Conservation (phyloP, 495 filamentous ascomycete species). For the Aspergillus bridgeri region DNA sequence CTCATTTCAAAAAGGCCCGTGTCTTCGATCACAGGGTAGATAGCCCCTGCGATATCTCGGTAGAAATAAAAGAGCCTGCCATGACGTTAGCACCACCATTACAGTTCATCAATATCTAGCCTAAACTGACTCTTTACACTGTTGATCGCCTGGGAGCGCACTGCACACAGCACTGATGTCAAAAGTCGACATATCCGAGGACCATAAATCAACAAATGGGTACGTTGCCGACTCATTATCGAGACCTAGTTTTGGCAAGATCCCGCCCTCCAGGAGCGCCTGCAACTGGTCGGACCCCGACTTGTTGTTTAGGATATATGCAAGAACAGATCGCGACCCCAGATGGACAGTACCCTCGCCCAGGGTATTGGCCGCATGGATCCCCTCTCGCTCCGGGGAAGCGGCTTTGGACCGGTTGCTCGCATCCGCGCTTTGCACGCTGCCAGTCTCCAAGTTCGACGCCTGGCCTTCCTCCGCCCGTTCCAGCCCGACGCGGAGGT, state of each 20-base stretch:
- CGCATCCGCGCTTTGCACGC: slow-evolving; percentile 59
- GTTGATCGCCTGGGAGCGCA: slow-evolving; percentile 64
- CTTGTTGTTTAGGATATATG: slow-evolving; percentile 58
- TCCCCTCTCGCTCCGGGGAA: slow-evolving; percentile 50
- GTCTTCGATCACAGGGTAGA: slow-evolving; percentile 77
- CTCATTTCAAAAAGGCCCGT: slow-evolving; percentile 66
- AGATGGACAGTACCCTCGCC: slow-evolving; percentile 55
- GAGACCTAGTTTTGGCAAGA: slow-evolving; percentile 75
- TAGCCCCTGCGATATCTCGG: slow-evolving; percentile 76
- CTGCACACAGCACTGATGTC: slow-evolving; percentile 67
- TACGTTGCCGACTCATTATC: slow-evolving; percentile 81
- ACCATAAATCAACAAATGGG: slow-evolving; percentile 66
- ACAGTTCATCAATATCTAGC: too few relatives aligned
- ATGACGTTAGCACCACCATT: neutral
- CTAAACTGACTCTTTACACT: slow-evolving; percentile 60
- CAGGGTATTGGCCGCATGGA: slow-evolving; percentile 52
- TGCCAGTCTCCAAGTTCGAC: slow-evolving; percentile 37
- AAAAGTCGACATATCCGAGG: slow-evolving; percentile 63
- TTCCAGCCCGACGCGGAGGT: slow-evolving; percentile 40
- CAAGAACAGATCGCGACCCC: slow-evolving; percentile 57
- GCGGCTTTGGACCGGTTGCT: slow-evolving; percentile 36
- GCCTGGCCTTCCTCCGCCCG: slow-evolving; percentile 32
- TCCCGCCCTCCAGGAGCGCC: slow-evolving; percentile 67
- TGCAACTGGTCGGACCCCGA: slow-evolving; percentile 63
- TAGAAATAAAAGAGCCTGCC: slow-evolving; percentile 69